A percentile compares a stretch with the other conserved stretches of the same genome.
Conservation (phyloP, 2,329 filamentous ascomycete species). For the Calonectria hongkongensis region DNA sequence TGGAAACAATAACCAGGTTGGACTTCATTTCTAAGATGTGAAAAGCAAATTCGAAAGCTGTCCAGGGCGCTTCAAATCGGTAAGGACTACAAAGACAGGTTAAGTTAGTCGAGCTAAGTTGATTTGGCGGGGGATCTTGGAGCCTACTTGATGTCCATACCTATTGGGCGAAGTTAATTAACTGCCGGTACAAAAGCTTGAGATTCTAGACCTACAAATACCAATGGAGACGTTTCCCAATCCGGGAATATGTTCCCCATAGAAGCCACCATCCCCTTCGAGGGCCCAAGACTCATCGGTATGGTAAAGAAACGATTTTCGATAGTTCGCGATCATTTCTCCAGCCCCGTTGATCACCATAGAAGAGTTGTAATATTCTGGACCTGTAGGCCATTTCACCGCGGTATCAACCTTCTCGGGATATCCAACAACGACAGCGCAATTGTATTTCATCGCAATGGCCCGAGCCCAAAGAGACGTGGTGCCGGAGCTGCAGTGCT, state of each 20-base stretch:
- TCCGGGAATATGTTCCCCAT: conserved; percentile 63
- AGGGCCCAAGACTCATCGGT: conserved; percentile 78
- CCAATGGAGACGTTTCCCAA: conserved; percentile 74
- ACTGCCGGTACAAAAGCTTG: background rate
- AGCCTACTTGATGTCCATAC: conserved; percentile 75
- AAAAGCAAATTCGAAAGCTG: conserved; percentile 66
- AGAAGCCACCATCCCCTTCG: conserved; percentile 73
- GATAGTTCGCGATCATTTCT: conserved; percentile 76
- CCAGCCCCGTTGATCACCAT: conserved; percentile 75
- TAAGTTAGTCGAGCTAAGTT: conserved; percentile 37
- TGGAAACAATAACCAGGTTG: conserved; percentile 80
- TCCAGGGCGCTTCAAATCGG: conserved; percentile 63
- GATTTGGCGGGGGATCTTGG: background rate
- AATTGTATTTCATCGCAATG: conserved; percentile 79
- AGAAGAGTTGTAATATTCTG: conserved; percentile 73
- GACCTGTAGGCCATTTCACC: conserved; percentile 68
- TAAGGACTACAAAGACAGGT: conserved; percentile 56
- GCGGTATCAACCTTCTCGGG: conserved; percentile 79
- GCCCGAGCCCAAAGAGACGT: conserved; percentile 83
- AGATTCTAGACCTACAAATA: conserved; percentile 66
- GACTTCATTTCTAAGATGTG: conserved; percentile 75
- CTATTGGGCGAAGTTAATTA: conserved; percentile 28
- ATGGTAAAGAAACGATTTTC: conserved; percentile 76
- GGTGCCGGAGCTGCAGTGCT: conserved; percentile 79
- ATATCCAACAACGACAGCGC: conserved; percentile 82